These are phyloP conservation scores for Viscum album DNA, from an alignment of 177 flowering plant species.

Conservation along the genomic window DNA sequence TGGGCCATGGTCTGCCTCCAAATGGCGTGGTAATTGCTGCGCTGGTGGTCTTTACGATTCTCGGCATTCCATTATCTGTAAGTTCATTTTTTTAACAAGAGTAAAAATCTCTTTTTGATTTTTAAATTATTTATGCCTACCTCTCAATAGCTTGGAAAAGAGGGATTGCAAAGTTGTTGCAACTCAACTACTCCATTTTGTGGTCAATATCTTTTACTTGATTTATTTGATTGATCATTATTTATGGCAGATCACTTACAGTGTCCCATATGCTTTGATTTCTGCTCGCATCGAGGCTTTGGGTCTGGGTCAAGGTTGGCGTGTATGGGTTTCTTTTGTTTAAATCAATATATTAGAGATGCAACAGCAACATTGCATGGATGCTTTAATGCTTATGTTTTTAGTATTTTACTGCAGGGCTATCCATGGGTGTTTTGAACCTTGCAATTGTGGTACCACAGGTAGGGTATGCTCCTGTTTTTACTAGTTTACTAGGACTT, in stretches of 20 bases:
- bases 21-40: slow-evolving; percentile 56
- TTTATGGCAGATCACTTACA: slow-evolving; percentile 74
- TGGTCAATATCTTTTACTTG: no score
- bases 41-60: slow-evolving; percentile 50
- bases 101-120: not conserved
- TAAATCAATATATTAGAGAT: not conserved
- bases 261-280: slow-evolving; percentile 88
- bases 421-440: slow-evolving; percentile 88
- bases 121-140: no score
- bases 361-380: not conserved
- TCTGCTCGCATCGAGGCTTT: slow-evolving; percentile 65
- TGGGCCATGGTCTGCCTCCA: slow-evolving; percentile 41
- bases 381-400: slow-evolving; percentile 8
- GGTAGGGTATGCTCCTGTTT: slow-evolving; percentile 30
- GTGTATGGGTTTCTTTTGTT: slow-evolving; percentile 6
- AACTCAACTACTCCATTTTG: no score
- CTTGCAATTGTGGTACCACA: slow-evolving; percentile 87
- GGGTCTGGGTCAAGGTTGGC: slow-evolving; percentile 92
- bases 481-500: not conserved
- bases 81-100: slow-evolving; percentile 19
- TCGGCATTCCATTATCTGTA: slow-evolving; percentile 88
- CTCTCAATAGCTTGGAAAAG: no score
- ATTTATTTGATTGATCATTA: not conserved
- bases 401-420: slow-evolving; percentile 50
- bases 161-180: no score